Percentiles rank a stretch among this genome's conserved stretches.
Conservation (phyloP, 23 red algal species). For the Gracilariopsis chorda region DNA sequence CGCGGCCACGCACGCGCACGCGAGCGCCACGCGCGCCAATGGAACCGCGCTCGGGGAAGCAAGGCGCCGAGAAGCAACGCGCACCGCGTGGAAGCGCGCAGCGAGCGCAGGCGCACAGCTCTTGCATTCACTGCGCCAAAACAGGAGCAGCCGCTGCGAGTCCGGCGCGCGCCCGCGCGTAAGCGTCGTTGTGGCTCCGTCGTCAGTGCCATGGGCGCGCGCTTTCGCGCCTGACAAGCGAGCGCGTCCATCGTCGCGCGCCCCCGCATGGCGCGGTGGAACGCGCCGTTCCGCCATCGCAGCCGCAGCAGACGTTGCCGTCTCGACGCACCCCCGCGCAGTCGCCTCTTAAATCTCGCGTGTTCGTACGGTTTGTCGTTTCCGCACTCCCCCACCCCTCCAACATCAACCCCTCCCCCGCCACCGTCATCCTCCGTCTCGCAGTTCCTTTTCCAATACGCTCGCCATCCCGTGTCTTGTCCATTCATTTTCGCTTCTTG, state of each 20-base stretch:
- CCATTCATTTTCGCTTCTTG: too few relatives aligned
- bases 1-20: background rate
- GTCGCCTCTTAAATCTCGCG: too few relatives aligned
- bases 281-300: too few relatives aligned
- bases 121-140: too few relatives aligned
- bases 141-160: background rate
- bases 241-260: background rate
- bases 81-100: background rate
- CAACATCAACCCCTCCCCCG: background rate
- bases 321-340: too few relatives aligned
- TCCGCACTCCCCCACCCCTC: background rate
- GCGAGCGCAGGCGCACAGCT: background rate
- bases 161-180: background rate
- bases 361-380: too few relatives aligned
- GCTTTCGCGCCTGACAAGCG: background rate
- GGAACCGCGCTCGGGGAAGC: background rate
- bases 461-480: too few relatives aligned
- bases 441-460: too few relatives aligned
- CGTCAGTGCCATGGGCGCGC: background rate
- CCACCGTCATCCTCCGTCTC: background rate
- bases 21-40: background rate
- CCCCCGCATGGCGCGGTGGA: too few relatives aligned
- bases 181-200: background rate
- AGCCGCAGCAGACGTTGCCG: too few relatives aligned
- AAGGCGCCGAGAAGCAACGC: too few relatives aligned